Base-by-base conservation (phyloP, 1,284 basidiomycete species). In the Sporisorium iseilematis-ciliati region DNA sequence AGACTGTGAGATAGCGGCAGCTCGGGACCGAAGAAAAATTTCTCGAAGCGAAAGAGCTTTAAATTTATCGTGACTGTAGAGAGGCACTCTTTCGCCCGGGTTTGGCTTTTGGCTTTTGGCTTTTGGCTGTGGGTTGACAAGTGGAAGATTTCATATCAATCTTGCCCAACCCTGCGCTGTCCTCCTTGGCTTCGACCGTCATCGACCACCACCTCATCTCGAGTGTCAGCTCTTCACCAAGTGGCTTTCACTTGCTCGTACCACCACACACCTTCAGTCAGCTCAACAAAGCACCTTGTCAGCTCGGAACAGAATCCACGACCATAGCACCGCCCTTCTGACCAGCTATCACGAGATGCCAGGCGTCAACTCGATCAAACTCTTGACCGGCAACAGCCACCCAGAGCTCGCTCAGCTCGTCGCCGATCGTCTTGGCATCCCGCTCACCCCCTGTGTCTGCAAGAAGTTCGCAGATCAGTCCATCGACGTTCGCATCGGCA, bases 311-410 rank as follows among this genome's bases (percentile, higher is more conserved):
- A 38, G 35, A 11, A 14, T 16, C 6, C 7, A 33, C 7, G 10
- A 33, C 33, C 33, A 6, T 33, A 38, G 14, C 35, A 38, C 14
- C 35, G 14, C 4, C 35, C 35, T 38, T 14, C 14, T 38, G 35
- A 16, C 35, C 11, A 16, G 35, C 35, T 38, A 57, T n/a, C 29
- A 60, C 49, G 73, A 7, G 20, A 83, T 84, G 82, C 78, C 80
- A 16, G 79, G 81, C 40, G 80, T 81, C 75, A 84, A 84, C 63
- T 93, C 93, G 71, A 93, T 98, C 88, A 91, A 93, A 87, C 90
- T 98, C 79, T 89, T 98, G 76, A 91, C 95, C 83, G 95, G 96
- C 86, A 99, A 97, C 89, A 94, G 93, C 86, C 96, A 99, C 88
- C 94, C 95, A 76, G 93, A 94, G 89, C 92, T 99, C 87, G 96